Evolutionary conservation across 306 rosid species (phyloP).

Genomic region (Acacia acuminata): DNA sequence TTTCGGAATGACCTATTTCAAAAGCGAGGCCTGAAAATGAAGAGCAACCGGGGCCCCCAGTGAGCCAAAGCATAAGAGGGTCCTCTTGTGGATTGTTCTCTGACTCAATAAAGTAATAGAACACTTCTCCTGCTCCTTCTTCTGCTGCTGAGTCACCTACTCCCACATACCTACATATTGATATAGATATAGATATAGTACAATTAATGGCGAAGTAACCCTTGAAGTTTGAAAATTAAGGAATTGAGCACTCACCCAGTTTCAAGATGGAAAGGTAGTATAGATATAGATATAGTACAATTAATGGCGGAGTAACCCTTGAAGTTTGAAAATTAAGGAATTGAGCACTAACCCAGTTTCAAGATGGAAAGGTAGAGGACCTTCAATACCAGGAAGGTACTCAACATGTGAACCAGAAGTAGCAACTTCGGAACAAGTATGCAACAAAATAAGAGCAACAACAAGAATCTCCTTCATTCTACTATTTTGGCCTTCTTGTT

Average conservation of each 20-base stretch:
- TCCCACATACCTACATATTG: neutral
- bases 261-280: neutral
- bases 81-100: neutral
- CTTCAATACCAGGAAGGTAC: neutral
- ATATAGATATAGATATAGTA: neutral
- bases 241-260: neutral
- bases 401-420: neutral
- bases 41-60: constrained; percentile 1
- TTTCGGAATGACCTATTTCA: neutral
- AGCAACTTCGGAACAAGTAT: neutral
- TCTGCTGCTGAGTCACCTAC: neutral
- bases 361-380: neutral
- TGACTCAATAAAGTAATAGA: neutral
- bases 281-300: neutral
- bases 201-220: no score
- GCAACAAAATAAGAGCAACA: neutral
- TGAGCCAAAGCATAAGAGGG: constrained; percentile 3
- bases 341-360: neutral
- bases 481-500: neutral
- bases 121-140: neutral
- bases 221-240: neutral
- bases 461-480: neutral
- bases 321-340: neutral
- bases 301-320: neutral
- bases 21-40: neutral